phyloP scores from a whole-genome alignment of 2,329 filamentous ascomycete species.

The Chlorencoelia australis region DNA sequence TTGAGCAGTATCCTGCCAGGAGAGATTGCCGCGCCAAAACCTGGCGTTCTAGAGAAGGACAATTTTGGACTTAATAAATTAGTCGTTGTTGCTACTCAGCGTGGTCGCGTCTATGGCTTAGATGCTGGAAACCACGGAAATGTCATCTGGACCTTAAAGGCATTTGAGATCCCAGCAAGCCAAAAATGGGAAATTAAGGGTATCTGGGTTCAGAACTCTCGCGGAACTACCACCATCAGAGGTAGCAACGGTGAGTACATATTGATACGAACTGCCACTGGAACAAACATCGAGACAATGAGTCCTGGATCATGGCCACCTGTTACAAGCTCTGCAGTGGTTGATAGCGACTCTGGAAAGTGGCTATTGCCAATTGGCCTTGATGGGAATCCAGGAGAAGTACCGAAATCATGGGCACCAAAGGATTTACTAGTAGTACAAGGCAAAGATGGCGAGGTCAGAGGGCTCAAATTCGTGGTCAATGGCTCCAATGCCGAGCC shows the following conservation, averaged over 20 bases:
- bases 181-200: conserved; percentile 57
- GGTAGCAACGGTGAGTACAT: conserved; percentile 48
- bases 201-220: conserved; percentile 50
- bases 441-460: conserved; percentile 38
- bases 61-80: conserved; percentile 85
- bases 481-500: conserved; percentile 34
- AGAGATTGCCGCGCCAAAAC: conserved; percentile 36
- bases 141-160: conserved; percentile 65
- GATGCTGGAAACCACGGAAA: conserved; percentile 65
- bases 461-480: conserved; percentile 43
- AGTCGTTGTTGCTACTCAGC: conserved; percentile 67
- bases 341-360: conserved; percentile 42
- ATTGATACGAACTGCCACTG: conserved; percentile 42
- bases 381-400: conserved; percentile 38
- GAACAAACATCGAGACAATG: conserved; percentile 37
- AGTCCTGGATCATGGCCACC: conserved; percentile 31
- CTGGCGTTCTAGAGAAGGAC: conserved; percentile 48
- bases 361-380: conserved; percentile 44
- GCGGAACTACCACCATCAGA: conserved; percentile 32
- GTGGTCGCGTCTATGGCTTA: conserved; percentile 70
- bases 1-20: conserved; percentile 48
- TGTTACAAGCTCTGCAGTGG: conserved; percentile 38
- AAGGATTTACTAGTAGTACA: conserved; percentile 46
- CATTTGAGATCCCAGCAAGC: conserved; percentile 44
- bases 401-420: conserved; percentile 37